Evolutionary conservation across 768 basidiomycete genomes (phyloP).

Genomic region (Termitomyces sp.): DNA sequence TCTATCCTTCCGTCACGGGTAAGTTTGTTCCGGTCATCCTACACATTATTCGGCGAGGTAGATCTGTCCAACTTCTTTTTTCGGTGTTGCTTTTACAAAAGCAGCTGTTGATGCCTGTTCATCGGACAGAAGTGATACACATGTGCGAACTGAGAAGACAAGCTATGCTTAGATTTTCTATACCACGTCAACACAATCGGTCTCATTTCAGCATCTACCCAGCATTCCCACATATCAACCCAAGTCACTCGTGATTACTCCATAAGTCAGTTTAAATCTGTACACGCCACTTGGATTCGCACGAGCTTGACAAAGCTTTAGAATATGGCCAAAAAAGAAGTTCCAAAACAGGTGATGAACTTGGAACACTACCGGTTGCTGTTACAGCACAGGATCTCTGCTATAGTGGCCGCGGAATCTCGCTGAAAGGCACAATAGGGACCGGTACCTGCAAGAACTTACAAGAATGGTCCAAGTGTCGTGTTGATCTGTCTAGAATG

Average conservation of each 20-base stretch:
- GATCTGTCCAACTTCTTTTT: neutral
- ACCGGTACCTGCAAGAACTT: neutral
- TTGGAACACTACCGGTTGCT: neutral
- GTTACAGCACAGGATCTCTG: neutral
- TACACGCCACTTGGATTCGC: neutral
- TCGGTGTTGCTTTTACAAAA: neutral
- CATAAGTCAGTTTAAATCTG: neutral
- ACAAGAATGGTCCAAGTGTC: neutral
- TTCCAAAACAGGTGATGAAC: neutral
- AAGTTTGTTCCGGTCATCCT: neutral
- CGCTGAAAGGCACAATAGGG: neutral
- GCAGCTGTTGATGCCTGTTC: neutral
- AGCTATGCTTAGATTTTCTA: neutral
- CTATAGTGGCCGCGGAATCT: neutral
- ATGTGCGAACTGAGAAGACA: neutral
- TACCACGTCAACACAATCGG: neutral
- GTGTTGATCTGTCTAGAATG: neutral
- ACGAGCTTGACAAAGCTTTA: neutral
- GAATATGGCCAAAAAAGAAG: neutral
- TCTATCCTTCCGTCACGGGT: neutral
- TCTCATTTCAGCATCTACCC: neutral
- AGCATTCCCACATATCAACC: neutral
- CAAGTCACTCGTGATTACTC: neutral
- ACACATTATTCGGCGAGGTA: neutral
- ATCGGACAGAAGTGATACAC: neutral